Evolutionary conservation across 2,329 filamentous ascomycete genomes (phyloP), one percentile per base, ranked within the genome.

Genomic region (Colletotrichum orchidophilum): DNA sequence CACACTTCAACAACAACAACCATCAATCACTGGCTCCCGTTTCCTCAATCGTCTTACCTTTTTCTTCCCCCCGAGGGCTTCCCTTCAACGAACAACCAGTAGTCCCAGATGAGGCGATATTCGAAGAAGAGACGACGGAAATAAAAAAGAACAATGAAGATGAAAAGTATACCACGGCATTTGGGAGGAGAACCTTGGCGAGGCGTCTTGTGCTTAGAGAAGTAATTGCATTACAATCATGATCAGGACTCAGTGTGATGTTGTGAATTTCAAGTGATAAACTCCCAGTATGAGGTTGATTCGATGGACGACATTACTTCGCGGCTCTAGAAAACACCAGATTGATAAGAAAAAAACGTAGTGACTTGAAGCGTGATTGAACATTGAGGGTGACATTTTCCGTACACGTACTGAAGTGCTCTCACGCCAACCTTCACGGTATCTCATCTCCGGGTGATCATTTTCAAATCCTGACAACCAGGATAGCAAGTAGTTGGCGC

Each of bases 171-270:
- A 59, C 52, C 64, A 68, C 68, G 52, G 58, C 59, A 58, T 35
- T 52, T 54, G 21, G 49, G 57, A 52, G 55, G 53, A 18, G 57
- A 54, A 67, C 60, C 52, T 54, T 62, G 55, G 68, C 63, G 68
- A 66, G 68, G 64, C 68, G 68, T 63, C 58, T 68, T 68, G 64
- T 68, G 68, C 58, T 63, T 71, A 67, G 57, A 70, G 49, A 58
- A 39, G 52, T 21, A 67, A 63, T 58, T 68, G 68, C 54, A 59
- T 66, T 66, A 31, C 54, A 66, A 59, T 42, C 21, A 52, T 31
- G 15, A 9, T n/a, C n/a, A n/a, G 21, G 7, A 24, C 1, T 21
- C 4, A 15, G 21, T 15, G 31, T 29, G 49, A n/a, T 13, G n/a
- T 3, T 18, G 13, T 35, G 58, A 58, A 11, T 6, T n/a, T 12